Percentiles rank a stretch among this genome's conserved stretches.
phyloP scores from a whole-genome alignment of 2,329 filamentous ascomycete species.

The Diaporthe citrichinensis region DNA sequence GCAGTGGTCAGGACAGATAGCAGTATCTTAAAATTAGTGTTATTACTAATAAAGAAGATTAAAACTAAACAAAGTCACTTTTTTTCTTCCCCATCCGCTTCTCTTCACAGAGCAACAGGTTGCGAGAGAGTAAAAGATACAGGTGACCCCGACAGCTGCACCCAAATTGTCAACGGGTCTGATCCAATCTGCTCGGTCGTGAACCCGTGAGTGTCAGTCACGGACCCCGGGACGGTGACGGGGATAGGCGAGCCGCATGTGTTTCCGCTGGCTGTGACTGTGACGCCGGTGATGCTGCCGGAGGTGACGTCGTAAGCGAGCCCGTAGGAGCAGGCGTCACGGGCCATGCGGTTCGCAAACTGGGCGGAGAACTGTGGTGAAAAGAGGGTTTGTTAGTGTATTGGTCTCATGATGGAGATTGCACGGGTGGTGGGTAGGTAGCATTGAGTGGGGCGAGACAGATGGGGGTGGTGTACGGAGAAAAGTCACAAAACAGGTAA shows the following conservation, averaged over 20 bases:
- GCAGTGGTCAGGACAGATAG: background rate
- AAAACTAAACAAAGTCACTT: background rate
- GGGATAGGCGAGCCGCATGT: conserved; percentile 13
- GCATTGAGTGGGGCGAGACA: no score
- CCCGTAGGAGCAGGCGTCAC: conserved; percentile 16
- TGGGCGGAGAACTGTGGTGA: background rate
- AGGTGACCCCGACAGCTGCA: conserved; percentile 7
- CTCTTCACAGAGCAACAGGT: conserved; percentile 19
- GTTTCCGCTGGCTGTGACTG: conserved; percentile 22
- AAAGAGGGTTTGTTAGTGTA: background rate
- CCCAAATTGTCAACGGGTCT: conserved; percentile 16
- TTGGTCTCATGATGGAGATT: background rate
- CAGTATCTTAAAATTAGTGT: background rate
- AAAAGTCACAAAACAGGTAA: background rate
- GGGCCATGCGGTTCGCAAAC: conserved; percentile 12
- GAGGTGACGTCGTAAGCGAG: conserved; percentile 1
- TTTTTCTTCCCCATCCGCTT: background rate
- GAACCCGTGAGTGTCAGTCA: conserved; percentile 22
- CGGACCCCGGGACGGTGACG: conserved; percentile 3
- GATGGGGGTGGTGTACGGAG: background rate
- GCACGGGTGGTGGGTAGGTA: background rate
- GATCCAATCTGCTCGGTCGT: conserved; percentile 20
- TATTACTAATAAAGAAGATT: background rate
- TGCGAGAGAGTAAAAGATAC: conserved; percentile 8
- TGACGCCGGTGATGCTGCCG: conserved; percentile 24